Base-by-base conservation (phyloP, 2,329 filamentous ascomycete species). In the Lasiodiplodia citricola region DNA sequence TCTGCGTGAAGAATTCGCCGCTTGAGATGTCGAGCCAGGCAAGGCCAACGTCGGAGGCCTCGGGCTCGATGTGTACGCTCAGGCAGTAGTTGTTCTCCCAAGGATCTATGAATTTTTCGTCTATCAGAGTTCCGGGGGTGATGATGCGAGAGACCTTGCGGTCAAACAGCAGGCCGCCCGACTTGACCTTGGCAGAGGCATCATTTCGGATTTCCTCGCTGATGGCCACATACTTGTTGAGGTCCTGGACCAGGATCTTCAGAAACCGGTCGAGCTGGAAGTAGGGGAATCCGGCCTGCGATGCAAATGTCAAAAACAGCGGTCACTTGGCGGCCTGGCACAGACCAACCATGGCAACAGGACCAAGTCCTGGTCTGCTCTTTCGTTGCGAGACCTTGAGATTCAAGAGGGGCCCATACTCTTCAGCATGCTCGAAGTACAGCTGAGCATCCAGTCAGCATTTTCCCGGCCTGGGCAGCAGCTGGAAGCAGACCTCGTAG, bases 1-100 rank as follows among this genome's bases (percentile, higher is more conserved):
- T 84, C 76, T 98, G 94, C 0, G 94, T 97, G 75, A 90, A 93
- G 80, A 99, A 99, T 74, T 95, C 92, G 16, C 96, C 96, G 2
- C 96, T 99, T 10, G 96, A 97, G 31, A 98, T 82, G 80, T 99
- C 96, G 57, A 98, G 84, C 96, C 96, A 99, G 51, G 96, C 92
- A 62, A 99, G 83, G 3, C 96, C 96, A 21, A 69, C 41, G 4
- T 47, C 14, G 11, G 38, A 70, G 10, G 70, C 73, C 54, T 73
- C 75, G 25, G 74, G 70, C 18, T 85, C 80, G 35, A 91, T 78
- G 75, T 96, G 88, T 58, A 98, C 87, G 47, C 92, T 91, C 77
- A 98, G 87, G 41, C 98, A 86, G 78, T 95, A 99, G 78, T 97
- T 98, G 80, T 96, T 97, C 74, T 92, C 90, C 77, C 92, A 95